These are phyloP conservation scores for Podospora didyma DNA, from an alignment of 495 filamentous ascomycete species.

Conservation along the genomic window DNA sequence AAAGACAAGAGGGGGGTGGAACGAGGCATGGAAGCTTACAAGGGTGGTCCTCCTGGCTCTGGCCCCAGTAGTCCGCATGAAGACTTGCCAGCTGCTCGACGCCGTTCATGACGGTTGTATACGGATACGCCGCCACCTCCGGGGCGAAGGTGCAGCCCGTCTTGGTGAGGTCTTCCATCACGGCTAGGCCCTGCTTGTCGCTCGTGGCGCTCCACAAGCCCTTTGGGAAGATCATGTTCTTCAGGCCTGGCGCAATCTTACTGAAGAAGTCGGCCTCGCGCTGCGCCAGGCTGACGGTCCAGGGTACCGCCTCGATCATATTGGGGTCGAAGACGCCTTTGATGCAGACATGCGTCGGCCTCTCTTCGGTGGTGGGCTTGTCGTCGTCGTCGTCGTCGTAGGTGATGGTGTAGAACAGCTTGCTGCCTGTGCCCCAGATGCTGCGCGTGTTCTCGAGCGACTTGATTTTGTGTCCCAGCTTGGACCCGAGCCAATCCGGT, in stretches of 20 bases:
- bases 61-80: constrained; percentile 27
- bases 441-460: constrained; percentile 21
- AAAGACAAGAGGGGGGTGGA: no score
- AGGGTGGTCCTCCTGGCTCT: constrained; percentile 16
- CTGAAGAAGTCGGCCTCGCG: constrained; percentile 34
- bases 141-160: constrained; percentile 27
- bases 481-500: constrained; percentile 21
- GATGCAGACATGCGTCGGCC: constrained; percentile 26
- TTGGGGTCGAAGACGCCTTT: constrained; percentile 33
- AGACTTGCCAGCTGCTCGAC: constrained; percentile 26
- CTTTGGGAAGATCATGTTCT: constrained; percentile 28
- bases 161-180: constrained; percentile 30
- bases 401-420: constrained; percentile 27
- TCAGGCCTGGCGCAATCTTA: constrained; percentile 25
- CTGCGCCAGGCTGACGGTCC: constrained; percentile 30
- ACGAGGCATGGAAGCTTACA: constrained; percentile 1
- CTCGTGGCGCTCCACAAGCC: constrained; percentile 30
- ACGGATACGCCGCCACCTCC: constrained; percentile 20
- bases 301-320: constrained; percentile 26
- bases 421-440: constrained; percentile 29
- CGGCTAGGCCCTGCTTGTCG: constrained; percentile 27
- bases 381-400: constrained; percentile 17
- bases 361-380: not conserved
- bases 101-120: constrained; percentile 17
- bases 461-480: constrained; percentile 28